Conservation (phyloP, 306 rosid genomes). For the Castanopsis chinensis region DNA sequence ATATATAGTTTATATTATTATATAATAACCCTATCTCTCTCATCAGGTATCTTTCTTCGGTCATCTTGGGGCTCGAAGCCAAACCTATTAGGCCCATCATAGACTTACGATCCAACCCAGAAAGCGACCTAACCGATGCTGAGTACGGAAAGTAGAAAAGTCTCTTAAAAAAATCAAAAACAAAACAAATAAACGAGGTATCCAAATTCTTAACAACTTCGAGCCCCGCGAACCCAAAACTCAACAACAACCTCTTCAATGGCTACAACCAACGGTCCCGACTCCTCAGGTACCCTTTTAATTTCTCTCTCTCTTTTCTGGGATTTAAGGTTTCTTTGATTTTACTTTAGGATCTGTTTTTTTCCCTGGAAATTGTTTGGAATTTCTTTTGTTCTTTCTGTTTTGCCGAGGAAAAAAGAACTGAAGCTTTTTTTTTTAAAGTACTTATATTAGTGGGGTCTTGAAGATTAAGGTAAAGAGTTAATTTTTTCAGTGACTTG, state of each 20-base stretch:
- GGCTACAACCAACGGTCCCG: conserved; percentile 16
- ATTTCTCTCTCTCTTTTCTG: not conserved
- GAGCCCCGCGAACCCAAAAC: too few relatives aligned
- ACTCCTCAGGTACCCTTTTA: conserved; percentile 19
- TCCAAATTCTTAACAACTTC: too few relatives aligned
- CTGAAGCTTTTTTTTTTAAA: not conserved
- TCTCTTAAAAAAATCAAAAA: too few relatives aligned
- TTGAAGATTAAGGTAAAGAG: too few relatives aligned
- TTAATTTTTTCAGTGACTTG: too few relatives aligned
- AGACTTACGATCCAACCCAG: not conserved
- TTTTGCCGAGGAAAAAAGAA: not conserved
- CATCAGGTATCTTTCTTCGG: not conserved
- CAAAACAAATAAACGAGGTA: too few relatives aligned
- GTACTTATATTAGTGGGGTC: not conserved
- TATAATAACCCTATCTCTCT: not conserved
- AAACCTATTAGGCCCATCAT: not conserved
- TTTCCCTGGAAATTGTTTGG: not conserved
- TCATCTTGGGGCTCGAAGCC: not conserved
- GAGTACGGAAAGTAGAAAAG: not conserved
- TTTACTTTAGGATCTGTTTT: not conserved
- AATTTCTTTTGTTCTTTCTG: not conserved
- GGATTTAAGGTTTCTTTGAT: not conserved
- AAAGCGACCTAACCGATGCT: not conserved
- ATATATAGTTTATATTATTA: too few relatives aligned
- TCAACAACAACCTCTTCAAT: not conserved